Evolutionary conservation across 2,329 filamentous ascomycete genomes (phyloP), one percentile per base, ranked within the genome.

Genomic region (Lachnellula occidentalis): DNA sequence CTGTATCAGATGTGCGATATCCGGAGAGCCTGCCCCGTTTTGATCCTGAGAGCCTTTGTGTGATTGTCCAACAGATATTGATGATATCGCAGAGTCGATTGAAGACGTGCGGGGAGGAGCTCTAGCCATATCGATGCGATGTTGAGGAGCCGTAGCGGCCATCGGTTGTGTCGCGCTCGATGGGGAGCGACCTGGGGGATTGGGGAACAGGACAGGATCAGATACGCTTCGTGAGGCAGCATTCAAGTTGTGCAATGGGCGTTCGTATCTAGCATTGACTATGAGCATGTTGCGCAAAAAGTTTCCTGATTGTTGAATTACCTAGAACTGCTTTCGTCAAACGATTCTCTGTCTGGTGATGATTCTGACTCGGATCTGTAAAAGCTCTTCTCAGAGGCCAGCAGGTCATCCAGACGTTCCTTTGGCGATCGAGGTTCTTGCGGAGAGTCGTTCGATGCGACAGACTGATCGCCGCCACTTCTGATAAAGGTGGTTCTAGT

Each of bases 1-100:
- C 65, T 87, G 82, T 60, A 97, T 88, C 34, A 96, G 76, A 61
- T 83, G 81, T 37, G 83, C 83, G 64, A 96, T 87, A 66, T 97
- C 92, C 14, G 86, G 78, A n/a, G 80, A 75, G n/a, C 81, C 73
- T 34, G 78, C 71, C 45, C 58, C 60, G 34, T 66, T 61, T 34
- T 69, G 67, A 61, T 86, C 84, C 46, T 80, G 77, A 1, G 82
- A 77, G 24, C 75, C 78, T 62, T 82, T 85, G 61, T 81, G 78
- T 6, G 78, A 76, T 53, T 82, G 76, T 51, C 82, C 80, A 9
- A 76, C 77, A 6, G 89, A 90, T 48, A 89, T 78, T 9, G 83
- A 82, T 2, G 92, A 96, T 46, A 95, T 87, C n/a, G 89, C 88
- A 11, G 92, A 96, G 70, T 97, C 92, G 66, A 96, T 92, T 11